Evolutionary conservation across 2,329 filamentous ascomycete species (phyloP).

Genomic region (Leptographium wingfieldii): DNA sequence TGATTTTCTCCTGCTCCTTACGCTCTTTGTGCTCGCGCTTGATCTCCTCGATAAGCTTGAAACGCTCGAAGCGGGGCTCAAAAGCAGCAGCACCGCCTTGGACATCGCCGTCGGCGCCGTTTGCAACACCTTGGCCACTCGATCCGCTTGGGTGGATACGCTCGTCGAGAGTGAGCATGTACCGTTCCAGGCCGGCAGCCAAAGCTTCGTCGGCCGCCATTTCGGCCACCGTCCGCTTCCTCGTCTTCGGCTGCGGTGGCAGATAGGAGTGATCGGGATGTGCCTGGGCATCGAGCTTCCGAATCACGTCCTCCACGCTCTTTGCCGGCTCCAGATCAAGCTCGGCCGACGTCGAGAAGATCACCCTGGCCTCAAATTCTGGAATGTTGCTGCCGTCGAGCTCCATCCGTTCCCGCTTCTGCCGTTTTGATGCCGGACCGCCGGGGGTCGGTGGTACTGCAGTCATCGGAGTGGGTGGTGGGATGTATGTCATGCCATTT

Average conservation of each 20-base stretch:
- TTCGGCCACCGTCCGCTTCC: conserved; percentile 89
- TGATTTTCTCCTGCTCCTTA: conserved; percentile 61
- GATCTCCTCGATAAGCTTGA: conserved; percentile 83
- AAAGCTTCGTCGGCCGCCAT: conserved; percentile 89
- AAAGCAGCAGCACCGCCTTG: conserved; percentile 61
- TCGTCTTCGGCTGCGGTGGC: conserved; percentile 72
- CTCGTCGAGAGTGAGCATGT: conserved; percentile 88
- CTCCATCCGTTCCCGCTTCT: conserved; percentile 61
- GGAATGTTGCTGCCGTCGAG: conserved; percentile 62
- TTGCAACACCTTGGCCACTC: conserved; percentile 41
- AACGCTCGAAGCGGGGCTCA: conserved; percentile 77
- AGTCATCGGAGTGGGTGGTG: conserved; percentile 55
- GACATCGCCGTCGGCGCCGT: conserved; percentile 58
- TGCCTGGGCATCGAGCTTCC: conserved; percentile 55
- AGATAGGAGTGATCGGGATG: conserved; percentile 67
- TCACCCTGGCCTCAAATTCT: conserved; percentile 62
- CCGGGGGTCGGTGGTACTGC: conserved; percentile 47
- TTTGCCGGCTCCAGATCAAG: conserved; percentile 68
- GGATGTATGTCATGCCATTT: conserved; percentile 23
- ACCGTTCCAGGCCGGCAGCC: conserved; percentile 77
- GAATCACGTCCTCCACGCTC: conserved; percentile 54
- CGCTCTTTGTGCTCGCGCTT: conserved; percentile 65
- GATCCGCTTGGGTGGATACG: conserved; percentile 51
- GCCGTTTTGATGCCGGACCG: conserved; percentile 49
- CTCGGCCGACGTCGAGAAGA: conserved; percentile 60